phyloP scores from a whole-genome alignment of 148 eudicot genomes.

The Diospyros kaki region DNA sequence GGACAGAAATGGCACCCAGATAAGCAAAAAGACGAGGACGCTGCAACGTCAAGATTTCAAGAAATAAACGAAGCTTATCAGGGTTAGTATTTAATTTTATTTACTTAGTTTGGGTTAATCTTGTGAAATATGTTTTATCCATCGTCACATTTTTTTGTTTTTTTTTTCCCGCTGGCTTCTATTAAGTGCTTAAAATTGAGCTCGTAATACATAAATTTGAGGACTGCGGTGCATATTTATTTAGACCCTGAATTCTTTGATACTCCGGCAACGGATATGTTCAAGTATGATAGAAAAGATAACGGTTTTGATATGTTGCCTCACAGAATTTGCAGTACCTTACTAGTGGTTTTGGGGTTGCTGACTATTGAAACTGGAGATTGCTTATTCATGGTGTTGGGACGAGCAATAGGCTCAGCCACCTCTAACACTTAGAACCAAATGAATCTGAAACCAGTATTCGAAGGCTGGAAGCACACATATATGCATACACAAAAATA shows the following conservation, averaged over 20 bases:
- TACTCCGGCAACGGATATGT: neutral
- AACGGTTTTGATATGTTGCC: neutral
- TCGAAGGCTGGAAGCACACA: too few relatives aligned
- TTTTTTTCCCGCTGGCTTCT: neutral
- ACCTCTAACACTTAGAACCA: too few relatives aligned
- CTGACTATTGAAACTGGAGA: too few relatives aligned
- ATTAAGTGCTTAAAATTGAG: neutral
- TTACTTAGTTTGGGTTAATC: neutral
- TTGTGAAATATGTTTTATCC: too few relatives aligned
- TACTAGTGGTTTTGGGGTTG: too few relatives aligned
- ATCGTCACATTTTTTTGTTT: too few relatives aligned
- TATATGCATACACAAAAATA: too few relatives aligned
- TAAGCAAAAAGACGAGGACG: constrained; percentile 59
- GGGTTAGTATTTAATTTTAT: constrained; percentile 38
- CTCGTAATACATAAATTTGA: neutral
- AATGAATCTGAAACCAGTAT: too few relatives aligned
- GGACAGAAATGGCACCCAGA: constrained; percentile 97
- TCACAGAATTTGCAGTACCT: neutral
- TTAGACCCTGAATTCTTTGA: neutral
- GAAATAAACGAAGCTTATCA: constrained; percentile 93
- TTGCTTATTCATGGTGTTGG: too few relatives aligned
- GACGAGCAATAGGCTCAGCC: too few relatives aligned
- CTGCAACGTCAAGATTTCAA: constrained; percentile 75
- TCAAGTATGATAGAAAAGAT: too few relatives aligned
- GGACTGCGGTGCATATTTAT: neutral